phyloP scores from a whole-genome alignment of 106 monocot genomes.

The Xerophyta viscosa region DNA sequence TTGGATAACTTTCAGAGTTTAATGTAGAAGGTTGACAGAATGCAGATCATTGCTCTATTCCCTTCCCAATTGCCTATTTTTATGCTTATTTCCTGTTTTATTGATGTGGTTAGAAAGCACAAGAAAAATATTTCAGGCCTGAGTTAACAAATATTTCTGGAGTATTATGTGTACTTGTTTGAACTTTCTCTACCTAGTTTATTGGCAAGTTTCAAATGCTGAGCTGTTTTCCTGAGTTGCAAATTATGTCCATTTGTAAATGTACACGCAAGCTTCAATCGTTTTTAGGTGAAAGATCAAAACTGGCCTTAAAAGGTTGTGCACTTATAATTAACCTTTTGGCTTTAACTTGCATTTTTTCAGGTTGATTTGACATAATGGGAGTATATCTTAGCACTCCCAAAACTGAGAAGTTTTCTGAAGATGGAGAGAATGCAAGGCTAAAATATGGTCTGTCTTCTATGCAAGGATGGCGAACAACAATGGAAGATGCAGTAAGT shows the following conservation, averaged over 20 bases:
- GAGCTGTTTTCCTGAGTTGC: too few relatives aligned
- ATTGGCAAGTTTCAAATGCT: too few relatives aligned
- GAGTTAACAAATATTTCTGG: too few relatives aligned
- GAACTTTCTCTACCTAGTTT: too few relatives aligned
- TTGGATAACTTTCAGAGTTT: neutral
- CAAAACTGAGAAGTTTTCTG: constrained; percentile 68
- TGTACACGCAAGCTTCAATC: too few relatives aligned
- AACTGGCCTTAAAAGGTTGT: neutral
- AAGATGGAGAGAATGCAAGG: constrained; percentile 59
- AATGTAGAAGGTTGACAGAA: neutral
- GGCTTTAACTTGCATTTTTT: neutral
- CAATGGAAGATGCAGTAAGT: constrained; percentile 81
- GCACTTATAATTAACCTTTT: neutral
- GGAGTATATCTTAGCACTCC: constrained; percentile 73
- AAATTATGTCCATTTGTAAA: too few relatives aligned
- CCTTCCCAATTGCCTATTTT: neutral
- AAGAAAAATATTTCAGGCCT: neutral
- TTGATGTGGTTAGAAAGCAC: neutral
- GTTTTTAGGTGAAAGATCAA: too few relatives aligned
- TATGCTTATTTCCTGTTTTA: neutral
- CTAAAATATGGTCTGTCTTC: constrained; percentile 53
- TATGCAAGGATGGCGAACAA: constrained; percentile 78
- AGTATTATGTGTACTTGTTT: too few relatives aligned
- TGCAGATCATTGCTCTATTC: too few relatives aligned
- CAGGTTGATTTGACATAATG: constrained; percentile 23